Evolutionary conservation across 1,284 basidiomycete genomes (phyloP).

Genomic region (Boletus sp.): DNA sequence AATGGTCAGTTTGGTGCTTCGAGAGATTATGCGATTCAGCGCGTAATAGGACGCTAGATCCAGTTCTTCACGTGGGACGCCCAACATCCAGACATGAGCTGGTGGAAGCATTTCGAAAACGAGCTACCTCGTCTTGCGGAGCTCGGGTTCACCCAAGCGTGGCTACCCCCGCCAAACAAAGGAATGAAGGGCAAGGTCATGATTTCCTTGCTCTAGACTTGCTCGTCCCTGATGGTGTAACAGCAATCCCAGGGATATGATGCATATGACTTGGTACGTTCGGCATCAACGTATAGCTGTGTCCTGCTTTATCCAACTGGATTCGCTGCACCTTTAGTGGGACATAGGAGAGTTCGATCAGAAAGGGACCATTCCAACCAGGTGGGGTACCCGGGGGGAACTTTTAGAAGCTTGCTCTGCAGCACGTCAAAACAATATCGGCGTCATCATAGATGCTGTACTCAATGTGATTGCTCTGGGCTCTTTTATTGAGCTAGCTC

Average conservation of each 20-base stretch:
- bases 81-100: slow-evolving; percentile 53
- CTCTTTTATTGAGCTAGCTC: slow-evolving; percentile 2
- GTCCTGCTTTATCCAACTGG: background rate
- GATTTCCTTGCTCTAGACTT: background rate
- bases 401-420: slow-evolving; percentile 62
- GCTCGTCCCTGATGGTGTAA: slow-evolving; percentile 7
- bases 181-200: slow-evolving; percentile 53
- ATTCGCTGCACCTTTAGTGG: slow-evolving; percentile 48
- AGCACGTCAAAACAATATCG: slow-evolving; percentile 57
- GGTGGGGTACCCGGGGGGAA: slow-evolving; percentile 89
- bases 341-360: slow-evolving; percentile 91
- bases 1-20: slow-evolving; percentile 49
- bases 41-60: slow-evolving; percentile 41
- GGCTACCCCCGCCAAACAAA: slow-evolving; percentile 78
- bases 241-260: slow-evolving; percentile 74
- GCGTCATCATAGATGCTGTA: slow-evolving; percentile 72
- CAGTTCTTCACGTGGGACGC: slow-evolving; percentile 85
- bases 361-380: slow-evolving; percentile 76
- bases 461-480: slow-evolving; percentile 53
- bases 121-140: slow-evolving; percentile 68
- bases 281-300: background rate
- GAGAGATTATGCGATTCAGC: background rate
- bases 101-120: slow-evolving; percentile 80
- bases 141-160: slow-evolving; percentile 81
- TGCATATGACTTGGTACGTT: slow-evolving; percentile 70